Conservation (phyloP, 2,329 filamentous ascomycete genomes). For the Epichloe festucae region DNA sequence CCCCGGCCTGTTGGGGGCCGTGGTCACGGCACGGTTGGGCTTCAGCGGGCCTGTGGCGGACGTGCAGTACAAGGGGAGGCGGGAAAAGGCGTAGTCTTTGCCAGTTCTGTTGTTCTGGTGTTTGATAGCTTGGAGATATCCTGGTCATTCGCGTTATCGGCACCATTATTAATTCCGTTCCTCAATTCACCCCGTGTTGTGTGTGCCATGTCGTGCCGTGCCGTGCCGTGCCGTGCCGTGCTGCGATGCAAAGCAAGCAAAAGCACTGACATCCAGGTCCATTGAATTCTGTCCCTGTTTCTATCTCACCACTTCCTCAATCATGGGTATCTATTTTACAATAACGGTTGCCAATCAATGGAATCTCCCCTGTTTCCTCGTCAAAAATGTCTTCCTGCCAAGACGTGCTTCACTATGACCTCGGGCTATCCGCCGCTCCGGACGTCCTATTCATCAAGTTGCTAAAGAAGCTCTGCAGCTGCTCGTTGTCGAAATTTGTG, state of each 20-base stretch:
- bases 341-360: constrained; percentile 5
- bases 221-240: too few species aligned
- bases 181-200: too few species aligned
- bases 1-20: constrained; percentile 60
- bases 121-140: too few species aligned
- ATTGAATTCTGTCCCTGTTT: too few species aligned
- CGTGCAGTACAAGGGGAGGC: constrained; percentile 11
- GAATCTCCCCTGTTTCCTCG: not conserved
- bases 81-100: constrained; percentile 6
- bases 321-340: constrained; percentile 32
- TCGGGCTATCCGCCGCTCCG: constrained; percentile 11
- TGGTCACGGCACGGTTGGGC: constrained; percentile 65
- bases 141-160: not conserved
- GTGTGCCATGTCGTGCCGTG: too few species aligned
- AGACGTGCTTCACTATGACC: constrained; percentile 2
- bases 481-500: constrained; percentile 37
- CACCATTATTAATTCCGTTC: not conserved
- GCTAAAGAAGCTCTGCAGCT: constrained; percentile 46
- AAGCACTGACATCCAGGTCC: too few species aligned
- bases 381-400: not conserved
- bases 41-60: constrained; percentile 29
- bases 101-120: too few species aligned
- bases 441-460: constrained; percentile 44
- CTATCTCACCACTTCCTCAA: constrained; percentile 2
- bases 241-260: too few species aligned